Conservation (phyloP, 768 basidiomycete genomes). For the Kwoniella bestiolae region DNA sequence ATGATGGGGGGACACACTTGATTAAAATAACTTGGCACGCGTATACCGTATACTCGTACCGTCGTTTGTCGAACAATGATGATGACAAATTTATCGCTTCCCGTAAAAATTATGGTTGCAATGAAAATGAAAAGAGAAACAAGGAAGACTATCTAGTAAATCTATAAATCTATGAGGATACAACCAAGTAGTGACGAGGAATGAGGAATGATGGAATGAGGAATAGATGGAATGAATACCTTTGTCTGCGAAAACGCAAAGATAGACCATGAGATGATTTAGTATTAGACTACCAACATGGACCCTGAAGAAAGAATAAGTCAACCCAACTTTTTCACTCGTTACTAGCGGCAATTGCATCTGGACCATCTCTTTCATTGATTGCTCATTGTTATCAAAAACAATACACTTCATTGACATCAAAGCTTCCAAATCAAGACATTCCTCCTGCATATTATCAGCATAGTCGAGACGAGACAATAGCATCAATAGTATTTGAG, state of each 20-base stretch:
- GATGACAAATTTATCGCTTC: not conserved
- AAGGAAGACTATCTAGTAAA: not conserved
- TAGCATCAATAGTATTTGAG: not conserved
- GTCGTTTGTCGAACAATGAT: no score
- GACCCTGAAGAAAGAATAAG: not conserved
- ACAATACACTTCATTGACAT: no score
- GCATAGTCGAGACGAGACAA: not conserved
- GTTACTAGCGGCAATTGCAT: not conserved
- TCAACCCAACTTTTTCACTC: not conserved
- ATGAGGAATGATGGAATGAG: not conserved
- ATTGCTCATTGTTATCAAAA: no score
- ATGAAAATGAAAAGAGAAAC: not conserved
- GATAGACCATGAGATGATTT: no score
- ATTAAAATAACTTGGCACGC: constrained; percentile 9
- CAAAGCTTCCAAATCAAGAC: not conserved
- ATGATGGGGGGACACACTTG: not conserved
- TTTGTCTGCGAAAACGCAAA: not conserved
- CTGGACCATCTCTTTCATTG: not conserved
- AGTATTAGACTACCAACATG: not conserved
- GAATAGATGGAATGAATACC: not conserved
- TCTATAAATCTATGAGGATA: not conserved
- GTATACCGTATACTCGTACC: constrained; percentile 1
- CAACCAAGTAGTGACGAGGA: not conserved
- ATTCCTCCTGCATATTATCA: not conserved
- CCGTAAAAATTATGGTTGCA: not conserved